Evolutionary conservation across 2,329 filamentous ascomycete species (phyloP).

Genomic region (Exophiala phaeomuriformis): DNA sequence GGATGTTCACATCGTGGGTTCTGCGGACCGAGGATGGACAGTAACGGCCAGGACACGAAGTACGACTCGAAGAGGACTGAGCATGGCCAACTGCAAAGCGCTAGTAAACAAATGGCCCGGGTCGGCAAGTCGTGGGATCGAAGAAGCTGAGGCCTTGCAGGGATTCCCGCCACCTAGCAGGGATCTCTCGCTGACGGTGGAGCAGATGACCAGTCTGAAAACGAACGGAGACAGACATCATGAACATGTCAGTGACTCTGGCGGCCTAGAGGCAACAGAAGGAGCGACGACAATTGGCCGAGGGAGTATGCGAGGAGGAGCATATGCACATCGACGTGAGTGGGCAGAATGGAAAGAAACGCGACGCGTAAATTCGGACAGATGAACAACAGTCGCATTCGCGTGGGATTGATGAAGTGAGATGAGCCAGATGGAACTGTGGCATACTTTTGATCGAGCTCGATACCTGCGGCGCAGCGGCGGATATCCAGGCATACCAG

Average conservation of each 20-base stretch:
- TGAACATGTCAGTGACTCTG: background rate
- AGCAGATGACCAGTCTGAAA: conserved; percentile 9
- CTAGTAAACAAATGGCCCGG: too few relatives aligned
- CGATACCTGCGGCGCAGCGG: too few relatives aligned
- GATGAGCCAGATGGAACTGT: too few relatives aligned
- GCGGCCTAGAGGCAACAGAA: background rate
- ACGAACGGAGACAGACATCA: background rate
- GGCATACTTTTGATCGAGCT: too few relatives aligned
- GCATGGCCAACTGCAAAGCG: too few relatives aligned
- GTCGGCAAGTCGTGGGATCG: background rate
- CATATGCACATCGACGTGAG: background rate
- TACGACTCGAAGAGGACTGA: background rate
- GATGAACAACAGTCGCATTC: too few relatives aligned
- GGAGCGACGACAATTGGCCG: background rate
- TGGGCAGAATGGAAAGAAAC: background rate
- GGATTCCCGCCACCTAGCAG: conserved; percentile 18
- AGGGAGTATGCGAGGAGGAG: background rate
- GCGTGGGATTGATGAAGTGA: too few relatives aligned
- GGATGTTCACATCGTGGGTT: too few relatives aligned
- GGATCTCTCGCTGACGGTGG: background rate
- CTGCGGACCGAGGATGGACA: too few relatives aligned
- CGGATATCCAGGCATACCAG: too few relatives aligned
- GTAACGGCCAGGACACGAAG: too few relatives aligned
- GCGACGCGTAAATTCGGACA: too few relatives aligned
- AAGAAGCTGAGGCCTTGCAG: conserved; percentile 6